Percentiles rank a stretch among this genome's conserved stretches.
Conservation (phyloP, 2,329 filamentous ascomycete species). For the Cercospora nicotianae region DNA sequence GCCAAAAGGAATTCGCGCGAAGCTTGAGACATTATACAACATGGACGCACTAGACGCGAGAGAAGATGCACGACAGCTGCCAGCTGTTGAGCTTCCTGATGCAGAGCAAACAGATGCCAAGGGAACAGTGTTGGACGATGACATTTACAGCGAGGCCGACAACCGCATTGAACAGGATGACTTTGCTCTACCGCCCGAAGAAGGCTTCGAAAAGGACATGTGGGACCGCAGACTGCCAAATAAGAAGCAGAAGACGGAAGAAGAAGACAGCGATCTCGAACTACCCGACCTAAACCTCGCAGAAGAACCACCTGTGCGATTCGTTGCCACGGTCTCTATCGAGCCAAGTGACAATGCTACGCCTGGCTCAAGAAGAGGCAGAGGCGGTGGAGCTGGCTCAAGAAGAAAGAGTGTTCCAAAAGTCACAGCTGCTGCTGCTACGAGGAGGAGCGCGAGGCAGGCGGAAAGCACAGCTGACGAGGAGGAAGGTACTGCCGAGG, state of each 20-base stretch:
- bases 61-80: constrained; percentile 62
- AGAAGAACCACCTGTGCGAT: constrained; percentile 36
- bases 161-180: constrained; percentile 43
- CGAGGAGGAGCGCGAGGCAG: constrained; percentile 32
- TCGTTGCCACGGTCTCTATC: constrained; percentile 37
- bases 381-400: constrained; percentile 18
- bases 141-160: constrained; percentile 40
- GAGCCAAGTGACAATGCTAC: constrained; percentile 32
- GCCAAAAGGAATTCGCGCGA: constrained; percentile 89
- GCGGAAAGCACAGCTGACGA: constrained; percentile 33
- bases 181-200: constrained; percentile 46
- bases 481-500: constrained; percentile 29
- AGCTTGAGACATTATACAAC: constrained; percentile 80
- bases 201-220: constrained; percentile 44
- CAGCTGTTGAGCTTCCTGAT: constrained; percentile 42
- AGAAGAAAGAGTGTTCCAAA: constrained; percentile 23
- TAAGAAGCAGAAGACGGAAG: constrained; percentile 20
- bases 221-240: constrained; percentile 43
- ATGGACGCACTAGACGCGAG: constrained; percentile 82
- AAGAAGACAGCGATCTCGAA: constrained; percentile 28
- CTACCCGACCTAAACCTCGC: constrained; percentile 38
- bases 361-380: constrained; percentile 22
- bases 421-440: constrained; percentile 18
- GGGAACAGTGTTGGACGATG: constrained; percentile 37
- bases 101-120: constrained; percentile 43